Evolutionary conservation across 495 filamentous ascomycete genomes (phyloP).

Genomic region (Aspergillus bertholletiae): DNA sequence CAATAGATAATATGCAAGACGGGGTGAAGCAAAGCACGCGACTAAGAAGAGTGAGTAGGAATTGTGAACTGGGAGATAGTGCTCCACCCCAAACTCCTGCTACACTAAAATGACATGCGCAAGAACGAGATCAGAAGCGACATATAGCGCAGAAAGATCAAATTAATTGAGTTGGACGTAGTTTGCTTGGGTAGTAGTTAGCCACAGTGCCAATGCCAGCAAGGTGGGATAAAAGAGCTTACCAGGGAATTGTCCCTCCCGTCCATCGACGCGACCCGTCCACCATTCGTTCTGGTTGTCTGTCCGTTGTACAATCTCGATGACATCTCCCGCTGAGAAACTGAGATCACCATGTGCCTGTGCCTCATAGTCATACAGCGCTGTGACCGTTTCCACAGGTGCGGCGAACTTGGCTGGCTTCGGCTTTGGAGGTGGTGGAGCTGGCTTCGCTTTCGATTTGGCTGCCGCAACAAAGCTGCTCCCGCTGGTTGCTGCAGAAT

Average conservation of each 20-base stretch:
- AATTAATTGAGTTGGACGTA: constrained; percentile 44
- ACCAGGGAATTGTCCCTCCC: constrained; percentile 93
- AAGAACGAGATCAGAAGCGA: constrained; percentile 4
- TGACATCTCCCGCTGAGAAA: constrained; percentile 85
- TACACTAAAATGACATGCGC: constrained; percentile 4
- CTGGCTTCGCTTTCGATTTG: constrained; percentile 79
- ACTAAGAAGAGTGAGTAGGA: neutral
- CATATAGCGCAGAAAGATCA: constrained; percentile 8
- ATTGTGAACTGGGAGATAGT: neutral
- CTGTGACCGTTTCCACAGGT: constrained; percentile 72
- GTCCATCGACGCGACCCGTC: constrained; percentile 72
- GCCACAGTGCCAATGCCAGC: neutral
- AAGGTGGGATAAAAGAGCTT: constrained; percentile 28
- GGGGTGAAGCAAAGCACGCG: neutral
- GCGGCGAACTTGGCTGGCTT: constrained; percentile 75
- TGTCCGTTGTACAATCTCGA: constrained; percentile 80
- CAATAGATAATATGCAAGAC: neutral
- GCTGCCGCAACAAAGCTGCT: constrained; percentile 60
- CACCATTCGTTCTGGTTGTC: constrained; percentile 96
- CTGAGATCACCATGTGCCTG: constrained; percentile 93
- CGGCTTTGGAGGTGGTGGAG: constrained; percentile 87
- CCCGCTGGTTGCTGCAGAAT: constrained; percentile 47
- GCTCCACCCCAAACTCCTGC: constrained; percentile 10
- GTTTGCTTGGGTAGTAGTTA: constrained; percentile 30
- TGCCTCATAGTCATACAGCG: constrained; percentile 92